Conservation (phyloP, 257 asterid genomes). For the Solanum corneliomulleri region DNA sequence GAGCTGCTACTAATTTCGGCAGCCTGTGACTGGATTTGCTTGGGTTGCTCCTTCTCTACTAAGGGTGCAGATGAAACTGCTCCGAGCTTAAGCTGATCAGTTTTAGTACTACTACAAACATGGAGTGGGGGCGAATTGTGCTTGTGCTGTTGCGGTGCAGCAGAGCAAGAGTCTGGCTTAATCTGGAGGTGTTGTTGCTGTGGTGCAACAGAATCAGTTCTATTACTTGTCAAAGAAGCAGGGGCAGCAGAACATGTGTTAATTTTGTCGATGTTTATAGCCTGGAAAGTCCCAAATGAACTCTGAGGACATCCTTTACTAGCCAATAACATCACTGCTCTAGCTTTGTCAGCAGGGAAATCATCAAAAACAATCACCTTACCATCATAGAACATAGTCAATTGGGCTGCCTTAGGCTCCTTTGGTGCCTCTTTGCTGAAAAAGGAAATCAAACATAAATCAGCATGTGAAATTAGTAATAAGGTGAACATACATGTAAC, state of each 20-base stretch:
- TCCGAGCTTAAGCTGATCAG: neutral
- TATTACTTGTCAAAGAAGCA: neutral
- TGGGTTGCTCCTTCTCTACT: constrained; percentile 14
- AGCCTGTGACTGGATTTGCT: neutral
- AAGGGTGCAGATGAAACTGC: neutral
- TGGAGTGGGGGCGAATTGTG: neutral
- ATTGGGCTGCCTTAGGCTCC: constrained; percentile 28
- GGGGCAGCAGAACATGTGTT: neutral
- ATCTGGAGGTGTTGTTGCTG: neutral
- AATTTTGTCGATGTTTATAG: constrained; percentile 1
- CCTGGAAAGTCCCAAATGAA: constrained; percentile 14
- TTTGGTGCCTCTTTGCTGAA: constrained; percentile 25
- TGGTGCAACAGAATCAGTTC: neutral
- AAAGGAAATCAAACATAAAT: neutral
- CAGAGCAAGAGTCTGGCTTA: neutral
- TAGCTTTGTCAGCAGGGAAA: constrained; percentile 39
- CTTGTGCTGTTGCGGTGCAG: neutral
- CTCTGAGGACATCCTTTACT: constrained; percentile 22
- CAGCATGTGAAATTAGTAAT: neutral
- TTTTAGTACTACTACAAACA: neutral
- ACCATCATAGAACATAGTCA: constrained; percentile 71
- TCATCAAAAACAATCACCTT: constrained; percentile 52
- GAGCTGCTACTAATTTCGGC: neutral
- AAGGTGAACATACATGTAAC: neutral
- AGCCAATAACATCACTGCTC: constrained; percentile 44